A percentile compares a stretch with the other conserved stretches of the same genome.
phyloP scores from a whole-genome alignment of 2,329 filamentous ascomycete species.

The Pseudogymnoascus sp. region DNA sequence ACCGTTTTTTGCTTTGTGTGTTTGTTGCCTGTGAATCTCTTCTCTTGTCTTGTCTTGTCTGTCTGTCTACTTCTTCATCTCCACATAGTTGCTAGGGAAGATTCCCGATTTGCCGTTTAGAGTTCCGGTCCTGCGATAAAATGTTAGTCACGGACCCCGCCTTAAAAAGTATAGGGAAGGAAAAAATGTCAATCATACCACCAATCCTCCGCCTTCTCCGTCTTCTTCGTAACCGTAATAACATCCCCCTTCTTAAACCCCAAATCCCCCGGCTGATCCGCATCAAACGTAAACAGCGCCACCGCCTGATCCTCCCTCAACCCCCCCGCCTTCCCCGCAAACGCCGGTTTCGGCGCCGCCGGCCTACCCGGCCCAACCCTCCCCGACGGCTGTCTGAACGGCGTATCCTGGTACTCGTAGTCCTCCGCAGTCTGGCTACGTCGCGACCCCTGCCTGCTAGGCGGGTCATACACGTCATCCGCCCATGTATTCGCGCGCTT shows the following conservation, averaged over 20 bases:
- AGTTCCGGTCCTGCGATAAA: slow-evolving; percentile 65
- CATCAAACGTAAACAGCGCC: slow-evolving; percentile 88
- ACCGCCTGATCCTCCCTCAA: slow-evolving; percentile 73
- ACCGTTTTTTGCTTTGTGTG: background rate
- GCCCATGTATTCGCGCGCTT: slow-evolving; percentile 64
- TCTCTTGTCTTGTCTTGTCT: background rate
- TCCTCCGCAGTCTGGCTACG: slow-evolving; percentile 40
- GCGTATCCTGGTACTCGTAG: slow-evolving; percentile 48
- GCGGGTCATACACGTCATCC: slow-evolving; percentile 66
- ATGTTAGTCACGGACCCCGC: slow-evolving; percentile 10
- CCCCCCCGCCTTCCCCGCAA: slow-evolving; percentile 50
- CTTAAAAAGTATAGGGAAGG: background rate
- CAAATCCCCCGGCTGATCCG: slow-evolving; percentile 84
- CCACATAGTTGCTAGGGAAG: slow-evolving; percentile 78
- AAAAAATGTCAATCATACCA: slow-evolving; percentile 52
- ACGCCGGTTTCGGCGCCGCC: slow-evolving; percentile 82
- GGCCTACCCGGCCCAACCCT: slow-evolving; percentile 64
- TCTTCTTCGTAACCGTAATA: slow-evolving; percentile 91
- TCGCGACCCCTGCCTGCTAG: slow-evolving; percentile 29
- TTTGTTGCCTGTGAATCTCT: background rate
- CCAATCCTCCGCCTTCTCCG: slow-evolving; percentile 91
- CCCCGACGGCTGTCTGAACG: slow-evolving; percentile 24
- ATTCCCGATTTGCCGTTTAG: slow-evolving; percentile 81
- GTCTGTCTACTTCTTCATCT: slow-evolving; percentile 47
- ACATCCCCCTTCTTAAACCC: slow-evolving; percentile 97